phyloP scores from a whole-genome alignment of 495 filamentous ascomycete species.

The Chaetomium fimeti region DNA sequence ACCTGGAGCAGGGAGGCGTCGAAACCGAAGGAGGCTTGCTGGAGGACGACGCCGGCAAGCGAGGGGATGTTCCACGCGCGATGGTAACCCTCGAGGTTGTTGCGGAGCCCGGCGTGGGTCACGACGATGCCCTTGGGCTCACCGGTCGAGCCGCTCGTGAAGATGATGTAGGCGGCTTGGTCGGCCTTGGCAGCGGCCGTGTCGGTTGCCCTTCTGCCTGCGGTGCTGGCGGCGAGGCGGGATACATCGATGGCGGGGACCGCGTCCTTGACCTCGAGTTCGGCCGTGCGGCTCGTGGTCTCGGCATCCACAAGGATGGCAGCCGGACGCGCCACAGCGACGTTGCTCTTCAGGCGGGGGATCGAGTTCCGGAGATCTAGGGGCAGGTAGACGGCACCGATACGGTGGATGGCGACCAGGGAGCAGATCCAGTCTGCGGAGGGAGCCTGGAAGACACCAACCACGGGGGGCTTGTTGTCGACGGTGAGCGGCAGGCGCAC shows the following conservation, averaged over 20 bases:
- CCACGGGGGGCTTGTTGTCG: conserved; percentile 3
- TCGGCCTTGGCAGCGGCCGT: neutral
- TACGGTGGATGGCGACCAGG: conserved; percentile 51
- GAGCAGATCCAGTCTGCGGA: conserved; percentile 48
- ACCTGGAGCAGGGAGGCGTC: conserved; percentile 37
- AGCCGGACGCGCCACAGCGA: conserved; percentile 18
- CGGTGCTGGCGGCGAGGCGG: neutral
- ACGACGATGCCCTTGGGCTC: conserved; percentile 48
- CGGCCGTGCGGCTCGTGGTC: neutral
- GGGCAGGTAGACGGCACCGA: conserved; percentile 54
- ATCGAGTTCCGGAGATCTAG: conserved; percentile 44
- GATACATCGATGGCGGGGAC: conserved; percentile 13
- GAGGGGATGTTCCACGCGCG: conserved; percentile 11
- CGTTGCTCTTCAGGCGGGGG: conserved; percentile 27
- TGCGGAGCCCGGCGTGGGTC: conserved; percentile 29
- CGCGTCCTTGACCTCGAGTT: neutral
- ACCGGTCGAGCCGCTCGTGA: conserved; percentile 51
- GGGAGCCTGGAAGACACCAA: conserved; percentile 39
- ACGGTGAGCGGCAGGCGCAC: neutral
- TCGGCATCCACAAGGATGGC: conserved; percentile 42
- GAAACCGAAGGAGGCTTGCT: conserved; percentile 35
- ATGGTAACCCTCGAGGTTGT: conserved; percentile 25
- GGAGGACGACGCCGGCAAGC: conserved; percentile 23
- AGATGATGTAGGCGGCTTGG: conserved; percentile 42
- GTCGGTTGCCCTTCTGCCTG: neutral